Conservation (phyloP, 495 filamentous ascomycete genomes). For the Lophiostoma macrostomum region DNA sequence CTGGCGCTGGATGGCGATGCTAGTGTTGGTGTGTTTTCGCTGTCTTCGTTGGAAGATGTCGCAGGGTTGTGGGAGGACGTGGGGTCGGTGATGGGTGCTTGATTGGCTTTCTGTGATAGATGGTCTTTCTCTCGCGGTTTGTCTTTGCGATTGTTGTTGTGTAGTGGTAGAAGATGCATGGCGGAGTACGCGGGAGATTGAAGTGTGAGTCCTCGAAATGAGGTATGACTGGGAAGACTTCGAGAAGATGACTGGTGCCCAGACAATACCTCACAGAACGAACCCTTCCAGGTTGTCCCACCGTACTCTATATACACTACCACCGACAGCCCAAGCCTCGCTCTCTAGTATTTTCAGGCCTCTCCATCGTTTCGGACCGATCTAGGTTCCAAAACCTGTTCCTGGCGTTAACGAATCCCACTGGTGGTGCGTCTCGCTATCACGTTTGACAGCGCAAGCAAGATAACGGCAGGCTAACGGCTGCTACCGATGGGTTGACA, state of each 20-base stretch:
- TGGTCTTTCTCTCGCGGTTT: no score
- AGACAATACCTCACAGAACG: no score
- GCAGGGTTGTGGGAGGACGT: background rate
- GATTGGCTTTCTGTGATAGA: no score
- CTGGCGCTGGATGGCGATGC: background rate
- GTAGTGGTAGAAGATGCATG: no score
- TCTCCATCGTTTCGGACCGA: background rate
- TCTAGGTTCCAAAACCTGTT: constrained; percentile 5
- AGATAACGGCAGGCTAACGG: constrained; percentile 4
- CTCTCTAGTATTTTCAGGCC: background rate
- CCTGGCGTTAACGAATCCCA: background rate
- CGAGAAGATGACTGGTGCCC: no score
- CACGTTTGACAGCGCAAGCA: background rate
- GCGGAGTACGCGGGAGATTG: no score
- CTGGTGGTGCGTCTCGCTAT: background rate
- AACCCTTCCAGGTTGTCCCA: no score
- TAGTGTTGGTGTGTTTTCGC: background rate
- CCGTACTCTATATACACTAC: background rate
- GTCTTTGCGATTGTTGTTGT: no score
- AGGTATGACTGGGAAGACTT: no score
- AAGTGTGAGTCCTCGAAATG: no score
- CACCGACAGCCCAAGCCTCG: background rate
- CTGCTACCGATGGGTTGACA: background rate
- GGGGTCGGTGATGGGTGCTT: no score
- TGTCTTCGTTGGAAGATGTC: background rate